phyloP scores from a whole-genome alignment of 768 basidiomycete species.

The Trametes elegans region DNA sequence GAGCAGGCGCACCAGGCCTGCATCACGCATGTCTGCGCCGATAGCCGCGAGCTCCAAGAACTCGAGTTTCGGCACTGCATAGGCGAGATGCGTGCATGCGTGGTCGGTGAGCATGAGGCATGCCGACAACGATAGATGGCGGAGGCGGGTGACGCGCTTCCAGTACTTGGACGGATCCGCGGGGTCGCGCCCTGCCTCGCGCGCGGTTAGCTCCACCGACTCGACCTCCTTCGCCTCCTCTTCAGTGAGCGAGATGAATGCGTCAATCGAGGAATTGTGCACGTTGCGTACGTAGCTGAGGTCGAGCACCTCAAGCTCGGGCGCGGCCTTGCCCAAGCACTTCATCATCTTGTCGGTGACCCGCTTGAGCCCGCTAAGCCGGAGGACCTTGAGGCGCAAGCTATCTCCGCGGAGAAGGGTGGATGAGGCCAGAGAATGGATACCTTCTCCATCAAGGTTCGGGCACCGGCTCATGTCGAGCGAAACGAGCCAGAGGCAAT shows the following conservation, averaged over 20 bases:
- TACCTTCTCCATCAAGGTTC: conserved; percentile 64
- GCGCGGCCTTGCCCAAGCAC: conserved; percentile 65
- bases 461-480: conserved; percentile 73
- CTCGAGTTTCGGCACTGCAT: conserved; percentile 69
- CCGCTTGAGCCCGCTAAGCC: conserved; percentile 64
- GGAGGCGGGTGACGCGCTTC: conserved; percentile 63
- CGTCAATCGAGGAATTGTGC: conserved; percentile 74
- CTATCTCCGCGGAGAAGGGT: conserved; percentile 45
- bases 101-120: conserved; percentile 72
- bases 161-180: conserved; percentile 47
- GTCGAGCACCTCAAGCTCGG: conserved; percentile 76
- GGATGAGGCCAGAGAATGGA: conserved; percentile 46
- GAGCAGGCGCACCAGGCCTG: conserved; percentile 72
- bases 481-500: conserved; percentile 52
- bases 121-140: conserved; percentile 70
- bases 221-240: conserved; percentile 36
- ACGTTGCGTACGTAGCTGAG: conserved; percentile 69
- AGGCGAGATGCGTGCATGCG: conserved; percentile 70
- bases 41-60: conserved; percentile 79
- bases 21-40: conserved; percentile 63
- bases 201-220: conserved; percentile 53
- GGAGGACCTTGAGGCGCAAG: conserved; percentile 59
- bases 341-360: conserved; percentile 60
- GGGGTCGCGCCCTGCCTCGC: conserved; percentile 63
- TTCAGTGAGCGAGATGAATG: conserved; percentile 58